Evolutionary conservation across 805 yeast species (phyloP), one percentile per base, ranked within the genome.

Genomic region (Danielia reshetovae): DNA sequence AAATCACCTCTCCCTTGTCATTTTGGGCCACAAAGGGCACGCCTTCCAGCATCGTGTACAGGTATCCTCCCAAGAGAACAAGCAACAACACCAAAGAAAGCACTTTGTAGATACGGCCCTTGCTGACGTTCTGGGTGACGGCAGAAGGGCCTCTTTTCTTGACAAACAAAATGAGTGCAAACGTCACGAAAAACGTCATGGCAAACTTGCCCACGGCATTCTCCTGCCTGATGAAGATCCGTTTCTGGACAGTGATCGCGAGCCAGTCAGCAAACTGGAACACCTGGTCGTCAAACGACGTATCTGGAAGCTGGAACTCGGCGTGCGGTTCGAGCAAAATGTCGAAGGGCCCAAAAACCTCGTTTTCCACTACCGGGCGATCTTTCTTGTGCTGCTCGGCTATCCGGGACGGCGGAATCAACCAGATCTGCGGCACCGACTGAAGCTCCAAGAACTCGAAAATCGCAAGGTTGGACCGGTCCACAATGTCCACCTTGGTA

Each of bases 361-460:
- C 57, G 30, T 49, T 50, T 21, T 54, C 59, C 16, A 43, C 27
- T 17, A 35, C 25, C 14, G 40, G 42, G 29, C 40, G 25, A 7
- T 7, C 11, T 27, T 24, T 37, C 17, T 36, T 7, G 18, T 39
- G 41, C 16, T 51, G 54, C 4, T 34, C 34, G 13, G 46, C 31
- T 5, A 51, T 31, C 18, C 25, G 24, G 14, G 57, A 49, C 3
- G 78, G 82, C 3, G 88, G 87, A 36, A 75, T 69, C 2, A 82
- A 60, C 77, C 87, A 76, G n/a, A 81, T 45, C 39, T 76, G 79
- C 1, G 94, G 93, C 3, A 81, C 75, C 2, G 75, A 60, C 3
- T 57, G 57, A 36, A 83, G 49, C 3, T 60, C 54, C 34, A 79
- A 46, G 7, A 59, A 54, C 17, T 59, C 51, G 39, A 75, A 72